Evolutionary conservation across 2,329 filamentous ascomycete species (phyloP).

Genomic region (Fusarium cicatricum): DNA sequence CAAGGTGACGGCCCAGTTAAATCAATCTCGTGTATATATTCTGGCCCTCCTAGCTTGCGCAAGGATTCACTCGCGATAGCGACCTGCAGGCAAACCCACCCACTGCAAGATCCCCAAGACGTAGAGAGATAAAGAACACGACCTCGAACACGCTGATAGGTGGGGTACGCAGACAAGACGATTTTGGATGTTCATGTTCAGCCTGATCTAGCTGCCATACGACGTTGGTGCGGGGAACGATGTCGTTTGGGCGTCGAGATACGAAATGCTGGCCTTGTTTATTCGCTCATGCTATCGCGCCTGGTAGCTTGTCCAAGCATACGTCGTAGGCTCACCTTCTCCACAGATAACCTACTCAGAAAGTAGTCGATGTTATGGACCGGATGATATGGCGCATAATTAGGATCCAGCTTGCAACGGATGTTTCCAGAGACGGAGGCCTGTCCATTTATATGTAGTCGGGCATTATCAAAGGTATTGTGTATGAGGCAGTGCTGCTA

Average conservation of each 20-base stretch:
- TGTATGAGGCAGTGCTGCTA: conserved; percentile 8
- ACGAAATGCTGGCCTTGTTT: conserved; percentile 30
- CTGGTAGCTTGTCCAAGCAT: conserved; percentile 11
- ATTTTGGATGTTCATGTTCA: conserved; percentile 16
- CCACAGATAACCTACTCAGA: conserved; percentile 12
- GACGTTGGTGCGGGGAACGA: conserved; percentile 19
- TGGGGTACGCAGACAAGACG: neutral
- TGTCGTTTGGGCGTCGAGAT: conserved; percentile 16
- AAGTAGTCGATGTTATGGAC: conserved; percentile 9
- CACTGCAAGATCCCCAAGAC: conserved; percentile 13
- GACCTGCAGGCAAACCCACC: neutral
- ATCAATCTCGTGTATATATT: no score
- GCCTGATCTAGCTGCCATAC: conserved; percentile 25
- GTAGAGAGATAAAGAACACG: neutral
- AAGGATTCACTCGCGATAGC: conserved; percentile 14
- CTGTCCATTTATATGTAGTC: no score
- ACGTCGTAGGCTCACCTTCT: conserved; percentile 5
- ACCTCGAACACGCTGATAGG: neutral
- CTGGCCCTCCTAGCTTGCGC: no score
- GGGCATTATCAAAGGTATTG: conserved; percentile 18
- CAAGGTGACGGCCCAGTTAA: no score
- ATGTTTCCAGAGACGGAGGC: conserved; percentile 15
- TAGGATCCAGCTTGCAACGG: neutral
- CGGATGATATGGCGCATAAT: neutral
- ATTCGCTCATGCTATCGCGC: conserved; percentile 31